phyloP scores from a whole-genome alignment of 768 basidiomycete genomes.

The Amanita brunnescens region DNA sequence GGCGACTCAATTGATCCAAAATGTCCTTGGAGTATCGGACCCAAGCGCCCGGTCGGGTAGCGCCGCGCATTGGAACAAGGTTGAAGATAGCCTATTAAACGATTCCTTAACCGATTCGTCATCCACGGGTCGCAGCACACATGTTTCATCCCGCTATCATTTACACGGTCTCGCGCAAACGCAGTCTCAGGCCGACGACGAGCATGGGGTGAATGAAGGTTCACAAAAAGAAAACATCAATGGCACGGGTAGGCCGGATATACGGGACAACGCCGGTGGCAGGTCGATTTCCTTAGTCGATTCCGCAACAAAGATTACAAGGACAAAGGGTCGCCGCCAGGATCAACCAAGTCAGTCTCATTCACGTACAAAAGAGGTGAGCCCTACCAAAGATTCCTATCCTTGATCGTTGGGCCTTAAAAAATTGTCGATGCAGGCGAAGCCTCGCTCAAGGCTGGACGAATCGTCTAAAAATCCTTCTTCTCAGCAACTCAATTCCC shows the following conservation, averaged over 20 bases:
- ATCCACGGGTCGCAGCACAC: slow-evolving; percentile 24
- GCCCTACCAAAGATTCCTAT: background rate
- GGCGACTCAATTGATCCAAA: slow-evolving; percentile 42
- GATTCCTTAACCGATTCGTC: slow-evolving; percentile 35
- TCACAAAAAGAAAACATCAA: slow-evolving; percentile 47
- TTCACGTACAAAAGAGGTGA: slow-evolving; percentile 8
- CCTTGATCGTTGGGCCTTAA: background rate
- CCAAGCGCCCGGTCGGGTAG: slow-evolving; percentile 13
- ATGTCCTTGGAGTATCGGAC: slow-evolving; percentile 27
- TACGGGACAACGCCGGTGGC: background rate
- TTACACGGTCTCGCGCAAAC: slow-evolving; percentile 53
- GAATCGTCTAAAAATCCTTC: background rate
- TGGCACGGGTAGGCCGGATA: background rate
- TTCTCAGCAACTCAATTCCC: background rate
- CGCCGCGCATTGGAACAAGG: slow-evolving; percentile 11
- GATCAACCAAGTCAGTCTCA: slow-evolving; percentile 8
- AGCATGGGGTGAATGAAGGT: slow-evolving; percentile 26
- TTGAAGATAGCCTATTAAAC: slow-evolving; percentile 19
- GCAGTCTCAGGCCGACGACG: slow-evolving; percentile 35
- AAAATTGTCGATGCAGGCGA: background rate
- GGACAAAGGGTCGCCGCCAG: slow-evolving; percentile 1
- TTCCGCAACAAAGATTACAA: background rate
- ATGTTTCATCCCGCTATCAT: slow-evolving; percentile 40
- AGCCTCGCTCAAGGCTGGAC: background rate
- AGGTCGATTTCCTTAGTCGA: background rate